These are phyloP conservation scores for Colletotrichum abscissum DNA, from an alignment of 2,329 filamentous ascomycete species.

Conservation along the genomic window DNA sequence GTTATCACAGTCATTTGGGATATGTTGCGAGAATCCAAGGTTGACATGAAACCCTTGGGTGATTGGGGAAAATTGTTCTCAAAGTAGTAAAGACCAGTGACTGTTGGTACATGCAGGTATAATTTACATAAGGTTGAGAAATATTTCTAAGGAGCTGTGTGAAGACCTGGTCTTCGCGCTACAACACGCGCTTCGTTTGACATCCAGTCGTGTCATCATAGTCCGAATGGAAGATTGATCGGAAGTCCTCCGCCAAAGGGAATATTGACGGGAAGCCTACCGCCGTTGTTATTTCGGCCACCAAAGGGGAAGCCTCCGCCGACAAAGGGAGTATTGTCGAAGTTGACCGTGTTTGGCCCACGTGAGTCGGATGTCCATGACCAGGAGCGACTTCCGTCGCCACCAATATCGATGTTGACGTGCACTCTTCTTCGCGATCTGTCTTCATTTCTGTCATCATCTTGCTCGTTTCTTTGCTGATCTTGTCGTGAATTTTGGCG, in stretches of 20 bases:
- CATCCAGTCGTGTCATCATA: not conserved
- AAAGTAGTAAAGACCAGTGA: not conserved
- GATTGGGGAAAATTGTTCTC: not conserved
- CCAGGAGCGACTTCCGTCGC: constrained; percentile 19
- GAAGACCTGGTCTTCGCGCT: not conserved
- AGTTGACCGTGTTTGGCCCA: constrained; percentile 8
- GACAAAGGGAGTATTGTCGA: constrained; percentile 19
- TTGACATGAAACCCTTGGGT: not conserved
- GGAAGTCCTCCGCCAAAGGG: constrained; percentile 15
- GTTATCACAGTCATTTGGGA: not conserved
- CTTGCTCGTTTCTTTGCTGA: not conserved
- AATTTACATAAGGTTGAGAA: not conserved
- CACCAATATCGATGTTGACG: constrained; percentile 26
- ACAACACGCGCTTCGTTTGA: not conserved
- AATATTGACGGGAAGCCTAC: constrained; percentile 18
- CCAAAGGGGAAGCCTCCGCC: constrained; percentile 13
- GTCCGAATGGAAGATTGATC: constrained; percentile 26
- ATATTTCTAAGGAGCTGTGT: not conserved
- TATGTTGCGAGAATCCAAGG: not conserved
- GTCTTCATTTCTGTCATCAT: not conserved
- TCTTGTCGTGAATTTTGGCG: constrained; percentile 11
- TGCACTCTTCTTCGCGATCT: constrained; percentile 8
- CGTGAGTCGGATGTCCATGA: constrained; percentile 6
- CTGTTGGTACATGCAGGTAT: not conserved
- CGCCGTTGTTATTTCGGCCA: constrained; percentile 10